A percentile compares a stretch with the other conserved stretches of the same genome.
Evolutionary conservation across 495 filamentous ascomycete species (phyloP).

Genomic region (Cetradonia linearis): DNA sequence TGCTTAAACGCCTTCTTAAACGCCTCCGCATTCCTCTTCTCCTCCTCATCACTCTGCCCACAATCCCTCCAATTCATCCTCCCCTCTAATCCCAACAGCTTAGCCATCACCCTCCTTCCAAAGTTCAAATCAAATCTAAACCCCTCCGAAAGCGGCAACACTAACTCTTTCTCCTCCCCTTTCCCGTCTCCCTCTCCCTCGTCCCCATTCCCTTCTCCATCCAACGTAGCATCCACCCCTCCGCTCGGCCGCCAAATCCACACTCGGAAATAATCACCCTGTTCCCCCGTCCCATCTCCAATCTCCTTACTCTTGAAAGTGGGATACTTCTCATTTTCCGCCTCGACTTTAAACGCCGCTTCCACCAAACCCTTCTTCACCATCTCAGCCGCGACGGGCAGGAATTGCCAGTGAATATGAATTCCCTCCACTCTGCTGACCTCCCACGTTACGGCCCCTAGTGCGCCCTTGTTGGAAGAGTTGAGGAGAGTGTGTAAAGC

Average conservation of each 20-base stretch:
- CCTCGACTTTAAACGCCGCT: conserved; percentile 74
- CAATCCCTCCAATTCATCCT: conserved; percentile 75
- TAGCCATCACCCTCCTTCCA: conserved; percentile 73
- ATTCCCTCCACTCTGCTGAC: conserved; percentile 67
- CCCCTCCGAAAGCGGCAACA: conserved; percentile 42
- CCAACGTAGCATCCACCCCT: conserved; percentile 17
- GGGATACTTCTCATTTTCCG: conserved; percentile 65
- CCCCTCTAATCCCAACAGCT: conserved; percentile 66
- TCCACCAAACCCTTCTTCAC: conserved; percentile 62
- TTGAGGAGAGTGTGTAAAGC: conserved; percentile 61
- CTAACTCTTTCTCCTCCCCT: conserved; percentile 37
- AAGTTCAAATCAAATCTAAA: conserved; percentile 56
- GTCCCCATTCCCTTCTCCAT: conserved; percentile 25
- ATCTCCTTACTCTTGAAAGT: conserved; percentile 33
- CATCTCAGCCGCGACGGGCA: conserved; percentile 59
- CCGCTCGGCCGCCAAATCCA: conserved; percentile 58
- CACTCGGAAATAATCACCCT: conserved; percentile 72
- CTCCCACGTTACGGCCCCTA: conserved; percentile 86
- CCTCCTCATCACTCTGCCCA: conserved; percentile 63
- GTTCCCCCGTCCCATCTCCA: conserved; percentile 37
- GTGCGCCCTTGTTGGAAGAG: conserved; percentile 37
- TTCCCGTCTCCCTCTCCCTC: conserved; percentile 18
- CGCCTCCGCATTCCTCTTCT: conserved; percentile 63
- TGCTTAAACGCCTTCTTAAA: conserved; percentile 79
- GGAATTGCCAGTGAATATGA: conserved; percentile 90